phyloP scores from a whole-genome alignment of 805 yeast genomes.

The Citeromyces matritensis region DNA sequence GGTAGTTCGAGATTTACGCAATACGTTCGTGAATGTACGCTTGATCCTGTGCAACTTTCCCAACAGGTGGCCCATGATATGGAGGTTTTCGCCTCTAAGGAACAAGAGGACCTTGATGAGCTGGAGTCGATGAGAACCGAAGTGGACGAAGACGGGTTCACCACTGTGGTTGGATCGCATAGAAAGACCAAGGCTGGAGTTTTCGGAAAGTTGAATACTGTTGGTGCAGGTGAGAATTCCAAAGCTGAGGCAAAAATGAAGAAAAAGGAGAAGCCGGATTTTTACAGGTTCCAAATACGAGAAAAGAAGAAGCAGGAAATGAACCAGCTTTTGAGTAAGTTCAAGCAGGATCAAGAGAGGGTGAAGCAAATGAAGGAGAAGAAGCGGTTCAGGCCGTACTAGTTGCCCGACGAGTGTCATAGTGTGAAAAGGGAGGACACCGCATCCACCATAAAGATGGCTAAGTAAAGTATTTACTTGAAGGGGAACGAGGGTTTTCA shows the following conservation, averaged over 20 bases:
- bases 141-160: slow-evolving; percentile 92
- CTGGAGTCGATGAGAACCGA: slow-evolving; percentile 36
- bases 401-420: too few species aligned
- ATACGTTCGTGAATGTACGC: slow-evolving; percentile 19
- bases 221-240: slow-evolving; percentile 11
- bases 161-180: slow-evolving; percentile 77
- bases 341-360: slow-evolving; percentile 82
- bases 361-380: slow-evolving; percentile 66
- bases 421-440: too few species aligned
- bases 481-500: too few species aligned
- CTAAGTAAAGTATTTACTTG: not conserved
- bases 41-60: slow-evolving; percentile 37
- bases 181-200: slow-evolving; percentile 69
- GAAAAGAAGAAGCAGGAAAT: slow-evolving; percentile 87
- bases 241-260: slow-evolving; percentile 34
- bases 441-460: slow-evolving; percentile 7
- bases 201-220: slow-evolving; percentile 26
- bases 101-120: slow-evolving; percentile 42
- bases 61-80: slow-evolving; percentile 44
- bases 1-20: slow-evolving; percentile 20
- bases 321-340: slow-evolving; percentile 71
- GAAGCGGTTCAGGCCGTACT: slow-evolving; percentile 78
- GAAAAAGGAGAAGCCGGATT: slow-evolving; percentile 73
- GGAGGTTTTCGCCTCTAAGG: slow-evolving; percentile 54
- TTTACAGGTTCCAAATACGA: slow-evolving; percentile 91